Percentiles rank a stretch among this genome's conserved stretches.
These are phyloP conservation scores for Claviceps fusiformis DNA, from an alignment of 2,329 filamentous ascomycete species.

Conservation along the genomic window DNA sequence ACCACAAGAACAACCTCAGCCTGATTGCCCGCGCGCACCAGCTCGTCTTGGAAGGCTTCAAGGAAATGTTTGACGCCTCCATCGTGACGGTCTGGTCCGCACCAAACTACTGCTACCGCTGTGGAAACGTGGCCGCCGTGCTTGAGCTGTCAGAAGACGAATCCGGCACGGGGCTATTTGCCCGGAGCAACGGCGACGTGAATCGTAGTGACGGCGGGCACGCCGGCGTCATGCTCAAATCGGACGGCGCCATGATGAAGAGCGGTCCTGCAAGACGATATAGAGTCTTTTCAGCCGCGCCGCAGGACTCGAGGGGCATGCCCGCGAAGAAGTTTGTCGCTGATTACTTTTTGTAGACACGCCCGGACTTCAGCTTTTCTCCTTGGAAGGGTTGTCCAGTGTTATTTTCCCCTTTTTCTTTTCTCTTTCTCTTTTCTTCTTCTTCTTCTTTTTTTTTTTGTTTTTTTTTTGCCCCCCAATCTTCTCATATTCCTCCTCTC, in stretches of 20 bases:
- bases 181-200: constrained; percentile 58
- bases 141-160: constrained; percentile 84
- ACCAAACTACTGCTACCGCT: constrained; percentile 93
- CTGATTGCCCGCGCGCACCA: constrained; percentile 92
- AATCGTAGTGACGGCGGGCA: constrained; percentile 39
- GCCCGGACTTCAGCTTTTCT: no score
- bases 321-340: constrained; percentile 96
- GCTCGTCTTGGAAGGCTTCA: constrained; percentile 98
- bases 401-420: neutral
- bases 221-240: constrained; percentile 36
- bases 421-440: neutral
- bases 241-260: constrained; percentile 25
- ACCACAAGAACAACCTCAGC: constrained; percentile 82
- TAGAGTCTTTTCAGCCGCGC: constrained; percentile 89
- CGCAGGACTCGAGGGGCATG: constrained; percentile 93
- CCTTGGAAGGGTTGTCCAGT: no score
- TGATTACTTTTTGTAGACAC: constrained; percentile 71
- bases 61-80: constrained; percentile 93
- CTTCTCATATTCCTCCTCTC: no score
- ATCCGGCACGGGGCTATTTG: constrained; percentile 56
- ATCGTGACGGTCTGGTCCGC: constrained; percentile 99
- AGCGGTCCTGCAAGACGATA: constrained; percentile 78
- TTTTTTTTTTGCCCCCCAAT: no score
- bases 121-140: constrained; percentile 90
- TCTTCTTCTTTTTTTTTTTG: neutral